Evolutionary conservation across 805 yeast species (phyloP).

Genomic region (Yarrowia phangngaensis): DNA sequence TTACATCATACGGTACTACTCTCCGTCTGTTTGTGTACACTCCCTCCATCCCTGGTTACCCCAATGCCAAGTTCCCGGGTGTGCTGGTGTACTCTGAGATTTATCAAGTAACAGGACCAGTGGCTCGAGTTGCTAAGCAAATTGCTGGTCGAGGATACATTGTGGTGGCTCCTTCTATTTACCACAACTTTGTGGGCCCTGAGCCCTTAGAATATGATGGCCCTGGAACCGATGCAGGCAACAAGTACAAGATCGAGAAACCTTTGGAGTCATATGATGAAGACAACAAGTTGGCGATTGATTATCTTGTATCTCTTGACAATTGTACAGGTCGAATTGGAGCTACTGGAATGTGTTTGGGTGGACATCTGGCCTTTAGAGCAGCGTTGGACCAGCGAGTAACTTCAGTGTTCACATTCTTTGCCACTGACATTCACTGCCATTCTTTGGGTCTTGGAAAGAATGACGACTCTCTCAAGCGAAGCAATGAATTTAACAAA

Average conservation of each 20-base stretch:
- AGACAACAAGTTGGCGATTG: slow-evolving; percentile 61
- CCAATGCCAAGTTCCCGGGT: slow-evolving; percentile 76
- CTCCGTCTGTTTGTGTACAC: slow-evolving; percentile 63
- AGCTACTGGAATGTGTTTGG: slow-evolving; percentile 83
- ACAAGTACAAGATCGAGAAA: slow-evolving; percentile 60
- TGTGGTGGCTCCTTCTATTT: slow-evolving; percentile 74
- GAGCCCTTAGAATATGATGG: slow-evolving; percentile 66
- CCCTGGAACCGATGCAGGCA: slow-evolving; percentile 74
- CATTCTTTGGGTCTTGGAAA: slow-evolving; percentile 61
- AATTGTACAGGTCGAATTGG: slow-evolving; percentile 73
- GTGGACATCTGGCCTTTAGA: slow-evolving; percentile 77
- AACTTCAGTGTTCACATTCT: slow-evolving; percentile 66
- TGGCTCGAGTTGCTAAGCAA: slow-evolving; percentile 67
- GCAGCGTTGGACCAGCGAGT: slow-evolving; percentile 62
- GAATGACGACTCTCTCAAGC: slow-evolving; percentile 61
- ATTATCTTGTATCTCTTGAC: slow-evolving; percentile 52
- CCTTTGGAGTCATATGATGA: slow-evolving; percentile 72
- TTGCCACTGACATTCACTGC: slow-evolving; percentile 75
- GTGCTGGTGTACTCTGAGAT: slow-evolving; percentile 76
- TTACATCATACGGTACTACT: slow-evolving; percentile 61
- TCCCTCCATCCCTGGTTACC: slow-evolving; percentile 67
- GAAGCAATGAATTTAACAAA: slow-evolving; percentile 49
- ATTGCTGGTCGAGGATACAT: slow-evolving; percentile 78
- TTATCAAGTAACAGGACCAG: slow-evolving; percentile 74
- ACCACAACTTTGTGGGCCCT: slow-evolving; percentile 64